Evolutionary conservation across 2,329 filamentous ascomycete species (phyloP), one percentile per base, ranked within the genome.

Genomic region (Fusarium caatingaense): DNA sequence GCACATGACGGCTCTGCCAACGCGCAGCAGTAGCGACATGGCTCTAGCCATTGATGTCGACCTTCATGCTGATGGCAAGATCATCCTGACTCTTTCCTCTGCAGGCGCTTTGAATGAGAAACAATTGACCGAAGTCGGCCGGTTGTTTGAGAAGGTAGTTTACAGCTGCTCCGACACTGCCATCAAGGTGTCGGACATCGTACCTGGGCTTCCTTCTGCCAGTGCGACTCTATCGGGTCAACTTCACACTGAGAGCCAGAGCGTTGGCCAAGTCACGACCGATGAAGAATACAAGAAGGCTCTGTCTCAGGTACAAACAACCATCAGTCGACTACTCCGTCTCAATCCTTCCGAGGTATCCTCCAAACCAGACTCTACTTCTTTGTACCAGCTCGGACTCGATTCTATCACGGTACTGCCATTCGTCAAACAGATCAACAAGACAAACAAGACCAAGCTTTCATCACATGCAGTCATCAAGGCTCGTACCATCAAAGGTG

Each of bases 331-430:
- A 15, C 37, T 68, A 2, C 11, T 68, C 0, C 48, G 50, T 10
- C 40, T 68, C 6, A 18, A 8, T 7, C 8, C 15, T 5, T 20
- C 23, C 10, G 59, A 68, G 1, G 8, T 69, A 5, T 44, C 48
- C 1, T 48, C 48, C 13, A 63, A 63, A 9, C 6, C 58, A 1
- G 51, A 53, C 15, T 41, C 64, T 1, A 63, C 65, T 3, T 69
- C 60, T 0, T 4, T 68, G 13, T 68, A 68, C 13, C 65, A 60
- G 16, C 42, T 68, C 0, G 66, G 66, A 0, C 42, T 68, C 6
- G 66, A 68, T 12, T 68, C 66, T 0, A 68, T 68, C 15, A 54
- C 49, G 1, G 50, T 61, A 3, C 55, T 68, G 6, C 66, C 65
- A 2, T 69, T 69, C 0, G 54, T 68, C 23, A 68, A 69, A 27